Evolutionary conservation across 352 stramenopile genomes (phyloP).

Genomic region (Phytophthora vignae): DNA sequence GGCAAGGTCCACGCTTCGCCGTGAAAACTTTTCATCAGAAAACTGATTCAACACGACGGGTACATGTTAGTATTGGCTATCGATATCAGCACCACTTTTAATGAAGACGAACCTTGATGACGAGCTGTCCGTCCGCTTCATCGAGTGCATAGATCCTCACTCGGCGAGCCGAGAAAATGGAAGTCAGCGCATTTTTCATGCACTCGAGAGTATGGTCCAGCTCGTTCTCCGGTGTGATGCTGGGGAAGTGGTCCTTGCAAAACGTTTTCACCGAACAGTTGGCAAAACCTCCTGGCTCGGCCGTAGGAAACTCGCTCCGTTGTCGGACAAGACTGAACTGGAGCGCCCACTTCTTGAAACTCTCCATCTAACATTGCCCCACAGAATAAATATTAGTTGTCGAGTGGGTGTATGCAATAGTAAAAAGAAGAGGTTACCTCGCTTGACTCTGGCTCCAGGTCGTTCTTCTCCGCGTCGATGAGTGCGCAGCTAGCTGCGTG

Average conservation of each 20-base stretch:
- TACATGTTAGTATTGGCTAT: neutral
- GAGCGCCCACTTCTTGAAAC: slow-evolving; percentile 78
- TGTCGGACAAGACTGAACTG: slow-evolving; percentile 65
- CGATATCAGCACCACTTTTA: neutral
- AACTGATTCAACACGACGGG: slow-evolving; percentile 46
- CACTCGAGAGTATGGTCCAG: slow-evolving; percentile 81
- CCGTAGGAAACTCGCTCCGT: slow-evolving; percentile 44
- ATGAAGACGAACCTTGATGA: slow-evolving; percentile 66
- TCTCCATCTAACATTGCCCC: slow-evolving; percentile 53
- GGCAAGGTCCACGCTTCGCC: slow-evolving; percentile 39
- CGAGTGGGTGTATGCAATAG: too few relatives aligned
- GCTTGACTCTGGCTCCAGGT: slow-evolving; percentile 40
- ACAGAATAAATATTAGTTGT: too few relatives aligned
- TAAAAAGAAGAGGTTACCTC: slow-evolving; percentile 37
- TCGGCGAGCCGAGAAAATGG: slow-evolving; percentile 62
- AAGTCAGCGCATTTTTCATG: slow-evolving; percentile 61
- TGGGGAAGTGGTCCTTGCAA: slow-evolving; percentile 79
- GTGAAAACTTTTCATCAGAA: slow-evolving; percentile 63
- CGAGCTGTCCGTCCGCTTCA: slow-evolving; percentile 38
- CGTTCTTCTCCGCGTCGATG: slow-evolving; percentile 57
- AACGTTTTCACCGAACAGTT: slow-evolving; percentile 75
- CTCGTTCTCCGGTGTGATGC: slow-evolving; percentile 81
- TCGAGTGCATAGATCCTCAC: slow-evolving; percentile 77
- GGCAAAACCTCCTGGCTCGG: slow-evolving; percentile 51
- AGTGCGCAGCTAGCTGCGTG: slow-evolving; percentile 33